Evolutionary conservation across 192 early-diverging fungal species (phyloP).

Genomic region (Coemansia sp.): DNA sequence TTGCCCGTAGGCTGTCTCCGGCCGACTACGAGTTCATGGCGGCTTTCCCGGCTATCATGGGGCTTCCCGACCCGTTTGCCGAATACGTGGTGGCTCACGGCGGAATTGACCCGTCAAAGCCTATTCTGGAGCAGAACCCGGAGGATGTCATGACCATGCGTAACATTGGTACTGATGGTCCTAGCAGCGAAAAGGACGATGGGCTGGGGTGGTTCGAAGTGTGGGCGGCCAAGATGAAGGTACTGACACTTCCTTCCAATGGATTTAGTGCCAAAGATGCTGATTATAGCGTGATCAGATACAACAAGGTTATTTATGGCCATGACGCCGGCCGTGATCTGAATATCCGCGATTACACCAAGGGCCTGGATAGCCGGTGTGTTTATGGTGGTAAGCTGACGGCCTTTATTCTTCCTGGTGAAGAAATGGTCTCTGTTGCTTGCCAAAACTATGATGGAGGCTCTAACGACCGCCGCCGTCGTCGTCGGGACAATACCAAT

Average conservation of each 20-base stretch:
- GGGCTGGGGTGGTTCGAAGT: conserved; percentile 40
- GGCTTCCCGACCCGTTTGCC: conserved; percentile 39
- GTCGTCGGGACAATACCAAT: background rate
- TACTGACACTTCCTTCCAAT: conserved; percentile 41
- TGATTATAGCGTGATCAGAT: conserved; percentile 30
- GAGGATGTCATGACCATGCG: conserved; percentile 65
- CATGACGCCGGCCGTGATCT: conserved; percentile 68
- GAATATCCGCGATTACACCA: conserved; percentile 56
- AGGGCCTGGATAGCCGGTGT: conserved; percentile 73
- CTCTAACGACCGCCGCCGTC: conserved; percentile 12
- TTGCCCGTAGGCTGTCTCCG: conserved; percentile 44
- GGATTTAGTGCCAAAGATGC: background rate
- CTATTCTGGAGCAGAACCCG: conserved; percentile 58
- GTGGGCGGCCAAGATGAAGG: conserved; percentile 55
- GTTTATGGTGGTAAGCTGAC: conserved; percentile 68
- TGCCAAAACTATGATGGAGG: conserved; percentile 24
- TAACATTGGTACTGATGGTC: conserved; percentile 28
- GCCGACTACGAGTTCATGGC: conserved; percentile 59
- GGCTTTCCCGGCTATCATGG: conserved; percentile 60
- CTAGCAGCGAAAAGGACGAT: conserved; percentile 15
- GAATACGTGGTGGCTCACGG: conserved; percentile 69
- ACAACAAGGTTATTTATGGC: conserved; percentile 62
- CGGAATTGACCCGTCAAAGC: conserved; percentile 59
- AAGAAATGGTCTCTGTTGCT: conserved; percentile 22
- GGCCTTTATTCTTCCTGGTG: conserved; percentile 56